phyloP scores from a whole-genome alignment of 2,329 filamentous ascomycete species.

The Dothideomycetes sp. region DNA sequence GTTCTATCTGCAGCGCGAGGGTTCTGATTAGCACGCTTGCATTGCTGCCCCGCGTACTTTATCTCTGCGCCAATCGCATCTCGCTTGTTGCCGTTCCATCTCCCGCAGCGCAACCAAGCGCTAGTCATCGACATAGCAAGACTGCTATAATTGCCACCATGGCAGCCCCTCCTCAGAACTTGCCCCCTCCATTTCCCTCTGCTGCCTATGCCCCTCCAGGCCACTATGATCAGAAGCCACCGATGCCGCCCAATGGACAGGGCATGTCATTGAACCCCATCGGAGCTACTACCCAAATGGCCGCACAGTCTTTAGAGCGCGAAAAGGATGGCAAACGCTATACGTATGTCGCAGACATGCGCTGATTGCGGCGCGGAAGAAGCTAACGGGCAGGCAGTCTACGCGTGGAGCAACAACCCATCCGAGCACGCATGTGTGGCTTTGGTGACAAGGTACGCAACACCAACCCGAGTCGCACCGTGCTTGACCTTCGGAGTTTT shows the following conservation, averaged over 20 bases:
- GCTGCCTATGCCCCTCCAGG: neutral
- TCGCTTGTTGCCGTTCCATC: too few species aligned
- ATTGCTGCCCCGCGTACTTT: too few species aligned
- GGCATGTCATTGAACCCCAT: neutral
- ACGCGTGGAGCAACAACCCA: conserved; percentile 76
- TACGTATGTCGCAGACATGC: neutral
- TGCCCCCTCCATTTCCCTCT: neutral
- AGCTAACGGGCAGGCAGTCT: neutral
- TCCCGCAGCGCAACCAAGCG: neutral
- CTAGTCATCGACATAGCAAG: neutral
- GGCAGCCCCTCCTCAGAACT: neutral
- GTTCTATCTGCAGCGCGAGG: too few species aligned
- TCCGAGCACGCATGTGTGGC: conserved; percentile 93
- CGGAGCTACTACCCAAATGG: neutral
- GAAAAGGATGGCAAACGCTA: neutral
- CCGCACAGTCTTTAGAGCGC: neutral
- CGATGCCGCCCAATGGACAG: neutral
- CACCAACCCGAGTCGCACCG: conserved; percentile 4
- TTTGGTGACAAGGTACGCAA: conserved; percentile 84
- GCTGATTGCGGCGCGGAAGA: too few species aligned
- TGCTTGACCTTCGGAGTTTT: conserved; percentile 8
- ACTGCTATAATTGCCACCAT: neutral
- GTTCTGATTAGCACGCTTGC: too few species aligned
- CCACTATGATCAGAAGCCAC: neutral
- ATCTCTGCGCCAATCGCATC: too few species aligned